Base-by-base conservation (phyloP, 441 rosid species). In the Lepidium campestre region DNA sequence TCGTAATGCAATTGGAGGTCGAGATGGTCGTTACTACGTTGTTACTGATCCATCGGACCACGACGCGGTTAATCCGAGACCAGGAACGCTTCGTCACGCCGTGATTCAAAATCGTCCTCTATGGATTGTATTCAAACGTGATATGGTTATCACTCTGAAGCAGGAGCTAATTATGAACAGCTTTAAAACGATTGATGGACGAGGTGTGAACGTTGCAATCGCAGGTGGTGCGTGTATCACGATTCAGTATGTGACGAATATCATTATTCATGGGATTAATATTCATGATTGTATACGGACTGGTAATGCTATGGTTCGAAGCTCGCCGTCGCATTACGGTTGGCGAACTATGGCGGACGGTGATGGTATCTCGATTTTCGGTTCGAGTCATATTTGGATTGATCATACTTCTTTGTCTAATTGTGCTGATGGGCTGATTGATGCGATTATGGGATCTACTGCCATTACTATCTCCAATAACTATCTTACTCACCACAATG, bases 121-220 rank as follows among this genome's bases (percentile, higher is more conserved):
- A n/a, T 77, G 81, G 84, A 80, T 80, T 37, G 74, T 80, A 0
- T 80, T 80, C 76, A 69, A 75, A 23, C 62, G 84, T 2, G 81
- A 80, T 29, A 80, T 80, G 84, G 84, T 80, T 11, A 80, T 80
- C 2, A 75, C 67, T 19, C 32, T 80, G 35, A 75, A 23, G 9
- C 78, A 80, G 34, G 84, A 80, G 74, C 74, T 80, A n/a, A 75
- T 80, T 66, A 80, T 80, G 84, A 80, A 80, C 72, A 78, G 81
- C 75, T 80, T 80, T 72, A 80, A 80, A 53, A 80, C 84, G 4
- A 80, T 80, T 31, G 84, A 80, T 49, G 84, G 84, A 12, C 39
- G 84, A 4, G 81, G 84, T 37, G 77, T 6, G 29, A 78, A 78
- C 35, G 84, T 80, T 0, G 74, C 77, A 9, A 80, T 80, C 32